phyloP scores from a whole-genome alignment of 2,329 filamentous ascomycete genomes.

The Capronia americana region DNA sequence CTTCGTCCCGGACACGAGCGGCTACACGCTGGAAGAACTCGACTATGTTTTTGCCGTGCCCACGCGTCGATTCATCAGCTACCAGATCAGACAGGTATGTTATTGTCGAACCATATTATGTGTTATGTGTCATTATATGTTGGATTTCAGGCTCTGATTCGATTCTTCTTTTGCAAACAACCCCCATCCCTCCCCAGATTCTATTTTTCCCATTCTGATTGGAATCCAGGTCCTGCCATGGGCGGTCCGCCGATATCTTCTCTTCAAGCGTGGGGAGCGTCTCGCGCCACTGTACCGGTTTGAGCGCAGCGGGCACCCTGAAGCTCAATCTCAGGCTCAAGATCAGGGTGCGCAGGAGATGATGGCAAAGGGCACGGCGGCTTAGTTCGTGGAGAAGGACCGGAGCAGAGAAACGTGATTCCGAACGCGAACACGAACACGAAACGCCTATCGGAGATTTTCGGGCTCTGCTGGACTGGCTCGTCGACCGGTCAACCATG shows the following conservation, averaged over 20 bases:
- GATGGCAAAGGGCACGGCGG: not conserved
- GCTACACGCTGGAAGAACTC: conserved; percentile 63
- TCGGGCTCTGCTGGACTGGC: not conserved
- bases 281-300: not conserved
- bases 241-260: not conserved
- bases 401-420: not conserved
- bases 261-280: not conserved
- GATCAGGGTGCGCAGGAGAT: not conserved
- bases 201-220: not conserved
- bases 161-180: too few species aligned
- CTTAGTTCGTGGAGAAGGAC: not conserved
- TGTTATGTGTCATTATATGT: not conserved
- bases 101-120: too few species aligned
- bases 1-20: conserved; percentile 44
- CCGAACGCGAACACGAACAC: not conserved
- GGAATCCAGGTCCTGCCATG: not conserved
- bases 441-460: not conserved
- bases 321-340: not conserved
- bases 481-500: not conserved
- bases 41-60: conserved; percentile 51
- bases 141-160: too few species aligned
- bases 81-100: conserved; percentile 10
- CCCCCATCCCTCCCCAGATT: too few species aligned
- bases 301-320: not conserved
- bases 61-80: conserved; percentile 8